A percentile compares a stretch with the other conserved stretches of the same genome.
Conservation (phyloP, 495 filamentous ascomycete species). For the Penicillium diatomitis region DNA sequence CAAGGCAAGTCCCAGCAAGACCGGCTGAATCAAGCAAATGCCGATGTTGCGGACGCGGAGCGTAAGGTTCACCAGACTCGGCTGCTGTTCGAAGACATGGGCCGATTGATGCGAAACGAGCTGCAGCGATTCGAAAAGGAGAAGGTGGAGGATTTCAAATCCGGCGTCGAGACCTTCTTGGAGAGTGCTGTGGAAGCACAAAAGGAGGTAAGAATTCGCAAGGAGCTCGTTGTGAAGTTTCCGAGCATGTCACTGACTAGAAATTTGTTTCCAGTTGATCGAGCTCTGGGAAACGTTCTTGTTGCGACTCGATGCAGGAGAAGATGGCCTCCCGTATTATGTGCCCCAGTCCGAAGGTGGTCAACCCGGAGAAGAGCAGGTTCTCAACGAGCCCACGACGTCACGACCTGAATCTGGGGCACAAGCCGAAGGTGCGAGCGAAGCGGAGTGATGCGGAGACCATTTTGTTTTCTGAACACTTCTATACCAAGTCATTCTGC, state of each 20-base stretch:
- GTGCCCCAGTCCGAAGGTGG: conserved; percentile 39
- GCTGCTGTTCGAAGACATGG: conserved; percentile 95
- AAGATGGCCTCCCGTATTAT: conserved; percentile 74
- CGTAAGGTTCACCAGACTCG: conserved; percentile 84
- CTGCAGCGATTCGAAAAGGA: conserved; percentile 91
- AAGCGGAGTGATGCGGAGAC: conserved; percentile 1
- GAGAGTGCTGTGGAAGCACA: conserved; percentile 96
- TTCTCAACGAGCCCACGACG: conserved; percentile 12
- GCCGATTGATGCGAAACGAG: conserved; percentile 79
- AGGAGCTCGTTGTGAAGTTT: neutral
- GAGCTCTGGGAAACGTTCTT: conserved; percentile 98
- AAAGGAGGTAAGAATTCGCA: conserved; percentile 67
- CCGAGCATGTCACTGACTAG: no score
- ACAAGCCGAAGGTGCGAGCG: conserved; percentile 10
- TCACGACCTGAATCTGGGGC: conserved; percentile 20
- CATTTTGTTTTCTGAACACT: neutral
- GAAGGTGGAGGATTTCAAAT: conserved; percentile 99
- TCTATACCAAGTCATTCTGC: neutral
- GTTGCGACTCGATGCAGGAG: conserved; percentile 86
- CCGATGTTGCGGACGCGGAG: conserved; percentile 89
- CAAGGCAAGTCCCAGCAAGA: conserved; percentile 95
- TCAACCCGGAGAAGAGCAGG: conserved; percentile 8
- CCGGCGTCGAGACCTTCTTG: conserved; percentile 91
- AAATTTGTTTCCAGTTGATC: conserved; percentile 57
- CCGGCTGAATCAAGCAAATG: conserved; percentile 78